Evolutionary conservation across 2,329 filamentous ascomycete species (phyloP).

Genomic region (Verticillium longisporum): DNA sequence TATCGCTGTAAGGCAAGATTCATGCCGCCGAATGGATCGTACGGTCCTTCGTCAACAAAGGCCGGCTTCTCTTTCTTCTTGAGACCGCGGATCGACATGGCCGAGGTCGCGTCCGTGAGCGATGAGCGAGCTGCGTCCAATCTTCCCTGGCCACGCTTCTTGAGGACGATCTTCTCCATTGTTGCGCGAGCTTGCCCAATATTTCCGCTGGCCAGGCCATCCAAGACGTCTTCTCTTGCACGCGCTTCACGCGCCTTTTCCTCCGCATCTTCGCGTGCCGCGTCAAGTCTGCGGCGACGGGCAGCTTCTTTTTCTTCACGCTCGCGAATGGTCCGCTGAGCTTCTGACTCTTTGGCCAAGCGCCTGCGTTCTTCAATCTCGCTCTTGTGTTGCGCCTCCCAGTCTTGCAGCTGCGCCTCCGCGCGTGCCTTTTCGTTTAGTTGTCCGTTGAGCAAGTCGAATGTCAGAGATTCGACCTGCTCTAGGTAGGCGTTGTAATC

Average conservation of each 20-base stretch:
- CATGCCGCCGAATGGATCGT: slow-evolving; percentile 82
- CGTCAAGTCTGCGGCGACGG: slow-evolving; percentile 54
- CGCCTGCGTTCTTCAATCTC: slow-evolving; percentile 58
- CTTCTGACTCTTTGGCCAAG: slow-evolving; percentile 49
- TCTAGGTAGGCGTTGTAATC: slow-evolving; percentile 95
- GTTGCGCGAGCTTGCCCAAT: slow-evolving; percentile 52
- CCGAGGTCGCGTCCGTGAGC: slow-evolving; percentile 22
- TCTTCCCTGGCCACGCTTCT: slow-evolving; percentile 58
- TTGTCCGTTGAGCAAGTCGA: slow-evolving; percentile 71
- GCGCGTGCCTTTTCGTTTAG: slow-evolving; percentile 52
- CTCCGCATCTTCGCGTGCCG: slow-evolving; percentile 61
- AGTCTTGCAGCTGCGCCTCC: slow-evolving; percentile 44
- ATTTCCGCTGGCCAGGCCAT: slow-evolving; percentile 57
- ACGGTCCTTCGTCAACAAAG: slow-evolving; percentile 63
- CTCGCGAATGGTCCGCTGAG: slow-evolving; percentile 46
- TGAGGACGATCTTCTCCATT: slow-evolving; percentile 58
- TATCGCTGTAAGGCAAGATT: slow-evolving; percentile 64
- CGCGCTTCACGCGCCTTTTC: slow-evolving; percentile 59
- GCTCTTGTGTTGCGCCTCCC: slow-evolving; percentile 65
- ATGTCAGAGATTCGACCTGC: slow-evolving; percentile 82
- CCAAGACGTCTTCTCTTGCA: slow-evolving; percentile 62
- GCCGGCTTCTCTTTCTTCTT: slow-evolving; percentile 46
- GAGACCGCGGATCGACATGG: slow-evolving; percentile 70
- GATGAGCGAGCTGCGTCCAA: slow-evolving; percentile 21
- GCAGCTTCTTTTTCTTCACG: slow-evolving; percentile 61